Conservation (phyloP, 2,329 filamentous ascomycete genomes). For the Grosmannia huntii region DNA sequence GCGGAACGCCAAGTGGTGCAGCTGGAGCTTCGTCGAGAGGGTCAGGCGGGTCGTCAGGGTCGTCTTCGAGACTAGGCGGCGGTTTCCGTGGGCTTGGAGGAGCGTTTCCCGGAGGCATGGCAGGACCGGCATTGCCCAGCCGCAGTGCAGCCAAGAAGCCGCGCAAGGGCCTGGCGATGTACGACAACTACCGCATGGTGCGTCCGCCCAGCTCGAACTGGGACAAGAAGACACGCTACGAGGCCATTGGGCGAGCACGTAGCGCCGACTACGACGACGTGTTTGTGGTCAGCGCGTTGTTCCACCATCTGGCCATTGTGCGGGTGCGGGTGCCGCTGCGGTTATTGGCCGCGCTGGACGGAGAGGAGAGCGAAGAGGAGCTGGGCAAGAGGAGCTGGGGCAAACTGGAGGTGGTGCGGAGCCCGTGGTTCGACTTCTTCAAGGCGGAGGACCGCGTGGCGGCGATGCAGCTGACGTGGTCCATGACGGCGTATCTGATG, state of each 20-base stretch:
- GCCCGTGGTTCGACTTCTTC: conserved; percentile 50
- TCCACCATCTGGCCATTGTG: conserved; percentile 48
- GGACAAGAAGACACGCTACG: conserved; percentile 47
- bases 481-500: conserved; percentile 49
- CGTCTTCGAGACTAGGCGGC: conserved; percentile 1
- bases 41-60: conserved; percentile 6
- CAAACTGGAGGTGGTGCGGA: conserved; percentile 42
- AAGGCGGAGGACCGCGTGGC: conserved; percentile 37
- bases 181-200: conserved; percentile 52
- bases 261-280: conserved; percentile 44
- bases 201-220: conserved; percentile 43
- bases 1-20: not conserved
- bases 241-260: conserved; percentile 37
- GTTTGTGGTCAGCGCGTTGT: conserved; percentile 47
- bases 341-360: conserved; percentile 40
- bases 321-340: conserved; percentile 43
- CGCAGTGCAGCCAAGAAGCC: conserved; percentile 29
- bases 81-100: not conserved
- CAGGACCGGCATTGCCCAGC: not conserved
- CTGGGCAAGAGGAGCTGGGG: conserved; percentile 33
- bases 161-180: conserved; percentile 43
- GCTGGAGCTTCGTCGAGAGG: not conserved
- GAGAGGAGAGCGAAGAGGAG: conserved; percentile 17
- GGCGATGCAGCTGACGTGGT: conserved; percentile 46
- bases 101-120: not conserved